Evolutionary conservation across 2,329 filamentous ascomycete genomes (phyloP).

Genomic region (Exophiala xenobiotica): DNA sequence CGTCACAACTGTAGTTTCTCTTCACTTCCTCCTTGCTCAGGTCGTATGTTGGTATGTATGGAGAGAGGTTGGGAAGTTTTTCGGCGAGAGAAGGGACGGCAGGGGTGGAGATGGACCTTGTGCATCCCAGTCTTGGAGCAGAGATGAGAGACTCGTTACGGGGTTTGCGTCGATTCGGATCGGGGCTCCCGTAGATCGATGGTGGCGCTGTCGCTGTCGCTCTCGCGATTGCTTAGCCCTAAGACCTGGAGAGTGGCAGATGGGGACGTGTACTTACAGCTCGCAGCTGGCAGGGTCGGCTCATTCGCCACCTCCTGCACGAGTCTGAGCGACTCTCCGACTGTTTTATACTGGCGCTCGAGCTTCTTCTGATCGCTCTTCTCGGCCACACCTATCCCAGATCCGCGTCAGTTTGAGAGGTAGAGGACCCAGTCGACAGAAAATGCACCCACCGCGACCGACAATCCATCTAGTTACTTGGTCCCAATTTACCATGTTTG

Average conservation of each 20-base stretch:
- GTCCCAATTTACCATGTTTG: constrained; percentile 12
- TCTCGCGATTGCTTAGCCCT: constrained; percentile 4
- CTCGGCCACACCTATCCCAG: constrained; percentile 13
- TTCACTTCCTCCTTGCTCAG: constrained; percentile 18
- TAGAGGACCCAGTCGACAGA: background rate
- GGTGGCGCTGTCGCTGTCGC: constrained; percentile 6
- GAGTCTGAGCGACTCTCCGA: constrained; percentile 15
- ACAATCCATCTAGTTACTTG: constrained; percentile 17
- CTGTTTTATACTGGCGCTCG: constrained; percentile 20
- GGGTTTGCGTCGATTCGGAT: constrained; percentile 9
- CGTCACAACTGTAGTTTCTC: constrained; percentile 24
- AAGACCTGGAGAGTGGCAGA: background rate
- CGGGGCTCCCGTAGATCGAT: constrained; percentile 1
- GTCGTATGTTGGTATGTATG: constrained; percentile 17
- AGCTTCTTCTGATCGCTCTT: constrained; percentile 18
- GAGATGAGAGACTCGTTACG: background rate
- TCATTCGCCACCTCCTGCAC: constrained; percentile 18
- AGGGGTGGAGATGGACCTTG: constrained; percentile 16
- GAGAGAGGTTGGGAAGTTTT: background rate
- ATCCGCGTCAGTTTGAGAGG: background rate
- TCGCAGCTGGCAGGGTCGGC: constrained; percentile 8
- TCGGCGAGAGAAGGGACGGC: constrained; percentile 2
- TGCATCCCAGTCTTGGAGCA: constrained; percentile 5
- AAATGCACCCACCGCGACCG: constrained; percentile 19
- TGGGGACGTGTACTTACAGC: constrained; percentile 9